Base-by-base conservation (phyloP, 2,329 filamentous ascomycete genomes). In the Podosphaera aphanis region DNA sequence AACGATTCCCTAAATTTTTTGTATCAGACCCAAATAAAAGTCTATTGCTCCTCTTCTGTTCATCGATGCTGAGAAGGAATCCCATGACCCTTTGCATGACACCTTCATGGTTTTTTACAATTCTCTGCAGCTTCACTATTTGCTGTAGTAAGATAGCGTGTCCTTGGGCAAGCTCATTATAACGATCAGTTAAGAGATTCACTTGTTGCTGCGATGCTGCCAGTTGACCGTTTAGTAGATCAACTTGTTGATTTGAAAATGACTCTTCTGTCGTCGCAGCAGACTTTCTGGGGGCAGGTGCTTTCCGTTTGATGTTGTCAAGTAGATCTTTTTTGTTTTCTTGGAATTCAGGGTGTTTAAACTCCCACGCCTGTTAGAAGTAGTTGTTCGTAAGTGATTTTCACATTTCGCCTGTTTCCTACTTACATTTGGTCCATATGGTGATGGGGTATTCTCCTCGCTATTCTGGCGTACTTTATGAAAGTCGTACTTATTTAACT, bases 401-500 rank as follows among this genome's bases (percentile, higher is more conserved):
- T n/a, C 4, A 36, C 8, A 16, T 8, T 25, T 40, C 18, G 19
- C 27, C 11, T 40, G 11, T 27, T 33, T 18, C 46, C 29, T 63
- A 59, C 61, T 57, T 64, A 90, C 83, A 62, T 81, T 81, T 50
- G 78, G 69, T 16, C 84, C 84, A 56, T 92, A 92, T 5, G 78
- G 79, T 47, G 82, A 84, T 55, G 82, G 73, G 21, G 79, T 80
- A 55, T 73, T 83, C 57, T 92, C 84, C 58, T 93, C 84, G 53
- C 84, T 92, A 56, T 86, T 83, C 58, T 81, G 83, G 52, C 90
- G 75, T 51, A 95, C 86, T 68, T 98, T 98, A 68, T 98, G 90
- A 56, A 98, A 98, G 60, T 93, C 86, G 62, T 93, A 94, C 61
- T 94, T 94, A 67, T 94, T 94, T 48, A 94, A 67, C 61, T 94